Evolutionary conservation across 352 stramenopile species (phyloP), one percentile per base, ranked within the genome.

Genomic region (Phytophthora pisi): DNA sequence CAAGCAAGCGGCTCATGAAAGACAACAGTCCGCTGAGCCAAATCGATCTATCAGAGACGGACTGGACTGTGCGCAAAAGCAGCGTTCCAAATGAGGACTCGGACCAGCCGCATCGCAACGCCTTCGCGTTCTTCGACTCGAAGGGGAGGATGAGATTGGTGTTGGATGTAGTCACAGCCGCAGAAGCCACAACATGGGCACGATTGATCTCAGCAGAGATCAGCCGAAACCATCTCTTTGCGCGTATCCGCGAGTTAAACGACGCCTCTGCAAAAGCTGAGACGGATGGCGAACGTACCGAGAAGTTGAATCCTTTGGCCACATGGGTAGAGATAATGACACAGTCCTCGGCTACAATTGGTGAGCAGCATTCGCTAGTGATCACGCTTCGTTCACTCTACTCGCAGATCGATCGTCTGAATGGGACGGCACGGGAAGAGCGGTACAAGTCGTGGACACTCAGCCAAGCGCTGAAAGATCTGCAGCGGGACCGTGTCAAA

Each of bases 71-170:
- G 20, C 74, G 82, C n/a, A 75, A 72, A 62, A 72, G 62, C 11
- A 53, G 13, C 26, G 15, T 53, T 23, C 74, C 77, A 58, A 75
- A 70, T 6, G 82, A 81, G 16, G 59, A 52, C 2, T 34, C 60
- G 8, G 40, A 40, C 26, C 34, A 65, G 8, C 18, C 50, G 5
- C 54, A 72, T 47, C 82, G 84, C 11, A 67, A 90, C 43, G 84
- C 82, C n/a, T 86, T 92, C 20, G 84, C 84, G 0, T 75, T 92
- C 7, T 91, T 92, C 59, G 84, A 90, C 45, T n/a, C 46, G 30
- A 54, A 61, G 1, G 76, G 75, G 20, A 81, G 72, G 18, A 74
- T 90, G 51, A 65, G 63, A 7, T 61, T 88, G 7, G 79, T 90
- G 0, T 8, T 93, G 46, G 84, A 93, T 38, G 79, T 91, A 2